These are phyloP conservation scores for Fusarium annulatum DNA, from an alignment of 2,329 filamentous ascomycete genomes.

Conservation along the genomic window DNA sequence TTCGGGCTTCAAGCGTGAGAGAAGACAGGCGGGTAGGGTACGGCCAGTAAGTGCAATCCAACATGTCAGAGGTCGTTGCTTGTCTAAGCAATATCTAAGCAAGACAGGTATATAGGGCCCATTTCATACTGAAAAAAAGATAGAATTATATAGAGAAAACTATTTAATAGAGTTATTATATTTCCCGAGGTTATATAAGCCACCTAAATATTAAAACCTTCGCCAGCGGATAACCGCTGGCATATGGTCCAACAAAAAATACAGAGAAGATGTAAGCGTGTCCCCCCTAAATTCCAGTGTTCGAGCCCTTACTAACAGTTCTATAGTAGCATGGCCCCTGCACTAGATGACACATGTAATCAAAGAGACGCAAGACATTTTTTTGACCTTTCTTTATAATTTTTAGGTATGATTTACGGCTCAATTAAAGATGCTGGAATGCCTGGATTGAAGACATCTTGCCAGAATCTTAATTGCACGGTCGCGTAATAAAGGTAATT, in stretches of 20 bases:
- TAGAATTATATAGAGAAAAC: not conserved
- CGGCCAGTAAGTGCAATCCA: no score
- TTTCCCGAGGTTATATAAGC: not conserved
- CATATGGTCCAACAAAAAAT: not conserved
- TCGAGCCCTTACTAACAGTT: not conserved
- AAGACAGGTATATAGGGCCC: not conserved
- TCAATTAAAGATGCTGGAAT: not conserved
- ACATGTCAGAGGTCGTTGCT: not conserved
- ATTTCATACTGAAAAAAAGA: not conserved
- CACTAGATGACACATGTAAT: not conserved
- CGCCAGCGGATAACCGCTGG: not conserved
- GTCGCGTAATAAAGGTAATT: not conserved
- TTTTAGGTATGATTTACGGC: not conserved
- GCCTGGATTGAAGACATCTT: no score
- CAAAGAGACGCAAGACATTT: not conserved
- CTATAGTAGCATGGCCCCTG: not conserved
- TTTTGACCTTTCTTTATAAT: not conserved
- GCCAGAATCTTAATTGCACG: not conserved
- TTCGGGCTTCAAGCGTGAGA: not conserved
- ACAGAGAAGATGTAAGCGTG: not conserved
- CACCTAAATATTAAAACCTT: not conserved
- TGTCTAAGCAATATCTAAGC: not conserved
- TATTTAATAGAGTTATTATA: no score
- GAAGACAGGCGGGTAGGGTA: not conserved
- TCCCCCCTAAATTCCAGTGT: not conserved